Percentiles rank a stretch among this genome's conserved stretches.
Evolutionary conservation across 208 protist species (phyloP).

Genomic region (Herpetomonas tarakana): DNA sequence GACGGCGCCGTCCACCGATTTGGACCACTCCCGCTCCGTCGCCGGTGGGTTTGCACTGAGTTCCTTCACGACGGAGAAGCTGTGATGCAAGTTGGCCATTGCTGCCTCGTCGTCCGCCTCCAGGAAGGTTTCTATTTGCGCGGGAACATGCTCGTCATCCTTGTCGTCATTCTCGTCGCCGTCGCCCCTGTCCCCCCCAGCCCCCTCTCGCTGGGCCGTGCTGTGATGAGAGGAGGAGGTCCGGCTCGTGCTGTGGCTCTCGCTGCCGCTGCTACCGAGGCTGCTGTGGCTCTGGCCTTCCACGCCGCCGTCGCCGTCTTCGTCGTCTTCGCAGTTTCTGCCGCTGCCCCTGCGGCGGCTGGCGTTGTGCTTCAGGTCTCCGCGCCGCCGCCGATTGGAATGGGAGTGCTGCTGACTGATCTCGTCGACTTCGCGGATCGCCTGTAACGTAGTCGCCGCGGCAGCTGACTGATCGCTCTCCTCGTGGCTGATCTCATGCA

Average conservation of each 20-base stretch:
- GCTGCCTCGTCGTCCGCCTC: too few species aligned
- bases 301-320: not conserved
- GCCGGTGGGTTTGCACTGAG: not conserved
- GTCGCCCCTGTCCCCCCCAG: too few species aligned
- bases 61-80: not conserved
- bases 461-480: conserved; percentile 2
- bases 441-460: conserved; percentile 18
- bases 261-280: too few species aligned
- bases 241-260: too few species aligned
- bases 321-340: not conserved
- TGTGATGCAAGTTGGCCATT: not conserved
- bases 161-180: not conserved
- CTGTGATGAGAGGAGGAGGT: too few species aligned
- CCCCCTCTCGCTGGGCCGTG: too few species aligned
- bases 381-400: too few species aligned
- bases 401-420: not conserved
- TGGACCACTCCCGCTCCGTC: conserved; percentile 1
- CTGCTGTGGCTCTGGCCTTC: too few species aligned
- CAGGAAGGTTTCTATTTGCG: too few species aligned
- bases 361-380: too few species aligned
- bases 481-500: conserved; percentile 16
- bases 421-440: conserved; percentile 7
- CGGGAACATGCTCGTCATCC: too few species aligned
- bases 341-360: conserved; percentile 2
- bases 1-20: not conserved